phyloP scores from a whole-genome alignment of 2,329 filamentous ascomycete genomes.

The Colletotrichum tanaceti region DNA sequence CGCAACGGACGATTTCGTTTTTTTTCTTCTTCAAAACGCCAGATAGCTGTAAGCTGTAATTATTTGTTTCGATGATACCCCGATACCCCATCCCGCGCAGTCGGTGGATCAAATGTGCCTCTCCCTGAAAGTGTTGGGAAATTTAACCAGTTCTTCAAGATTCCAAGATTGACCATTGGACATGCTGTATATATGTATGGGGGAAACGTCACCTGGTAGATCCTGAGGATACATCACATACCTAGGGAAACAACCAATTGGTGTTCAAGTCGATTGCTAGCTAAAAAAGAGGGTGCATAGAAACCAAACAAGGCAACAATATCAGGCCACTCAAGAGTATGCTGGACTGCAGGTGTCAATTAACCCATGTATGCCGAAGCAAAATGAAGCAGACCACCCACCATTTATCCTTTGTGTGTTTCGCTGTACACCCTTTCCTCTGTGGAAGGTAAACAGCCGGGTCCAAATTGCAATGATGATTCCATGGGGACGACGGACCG shows the following conservation, averaged over 20 bases:
- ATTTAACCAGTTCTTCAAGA: not conserved
- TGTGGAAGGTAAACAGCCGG: not conserved
- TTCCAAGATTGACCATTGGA: not conserved
- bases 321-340: not conserved
- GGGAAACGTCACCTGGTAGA: no score
- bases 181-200: not conserved
- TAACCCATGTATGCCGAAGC: not conserved
- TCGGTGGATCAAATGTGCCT: constrained; percentile 25
- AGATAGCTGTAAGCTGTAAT: constrained; percentile 19
- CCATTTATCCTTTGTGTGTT: constrained; percentile 1
- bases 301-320: not conserved
- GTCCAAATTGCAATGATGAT: not conserved
- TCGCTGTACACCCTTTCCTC: not conserved
- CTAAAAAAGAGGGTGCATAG: not conserved
- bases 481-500: not conserved
- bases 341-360: not conserved
- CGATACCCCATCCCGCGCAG: constrained; percentile 34
- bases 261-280: not conserved
- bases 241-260: not conserved
- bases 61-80: constrained; percentile 34
- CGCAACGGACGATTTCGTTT: constrained; percentile 1
- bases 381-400: not conserved
- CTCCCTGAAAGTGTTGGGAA: not conserved
- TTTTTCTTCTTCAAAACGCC: no score
- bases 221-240: not conserved